A percentile compares a stretch with the other conserved stretches of the same genome.
These are phyloP conservation scores for Globisporangium nunn DNA, from an alignment of 352 stramenopile genomes.

Conservation along the genomic window DNA sequence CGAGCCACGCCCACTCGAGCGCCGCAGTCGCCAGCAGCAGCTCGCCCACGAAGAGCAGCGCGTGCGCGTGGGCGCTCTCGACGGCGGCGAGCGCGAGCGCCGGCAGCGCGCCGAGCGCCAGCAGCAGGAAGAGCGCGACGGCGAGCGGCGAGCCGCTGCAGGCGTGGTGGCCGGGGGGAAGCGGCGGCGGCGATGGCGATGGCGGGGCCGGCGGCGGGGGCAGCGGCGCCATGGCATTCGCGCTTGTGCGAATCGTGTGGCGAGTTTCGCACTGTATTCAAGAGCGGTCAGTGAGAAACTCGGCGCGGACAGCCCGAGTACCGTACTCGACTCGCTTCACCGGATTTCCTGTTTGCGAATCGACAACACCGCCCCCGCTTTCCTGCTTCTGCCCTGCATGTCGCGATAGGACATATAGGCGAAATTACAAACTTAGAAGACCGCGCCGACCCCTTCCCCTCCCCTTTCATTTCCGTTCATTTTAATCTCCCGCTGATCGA, in stretches of 20 bases:
- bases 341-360: too few relatives aligned
- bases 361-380: too few relatives aligned
- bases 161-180: constrained; percentile 22
- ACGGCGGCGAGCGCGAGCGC: constrained; percentile 25
- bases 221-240: constrained; percentile 1
- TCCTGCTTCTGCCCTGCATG: too few relatives aligned
- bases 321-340: too few relatives aligned
- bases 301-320: too few relatives aligned
- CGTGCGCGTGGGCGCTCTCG: constrained; percentile 26
- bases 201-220: not conserved
- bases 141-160: constrained; percentile 10
- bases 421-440: too few relatives aligned
- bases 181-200: not conserved
- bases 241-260: not conserved
- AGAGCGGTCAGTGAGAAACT: not conserved
- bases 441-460: too few relatives aligned
- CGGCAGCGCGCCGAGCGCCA: constrained; percentile 24
- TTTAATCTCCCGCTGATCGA: not conserved
- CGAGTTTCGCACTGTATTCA: not conserved
- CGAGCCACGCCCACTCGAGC: constrained; percentile 45
- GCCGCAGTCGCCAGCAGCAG: constrained; percentile 27
- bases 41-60: constrained; percentile 36
- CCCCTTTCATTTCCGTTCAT: too few relatives aligned
- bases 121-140: constrained; percentile 20
- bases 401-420: too few relatives aligned